Evolutionary conservation across 2,329 filamentous ascomycete genomes (phyloP).

Genomic region (Podosphaera xanthii): DNA sequence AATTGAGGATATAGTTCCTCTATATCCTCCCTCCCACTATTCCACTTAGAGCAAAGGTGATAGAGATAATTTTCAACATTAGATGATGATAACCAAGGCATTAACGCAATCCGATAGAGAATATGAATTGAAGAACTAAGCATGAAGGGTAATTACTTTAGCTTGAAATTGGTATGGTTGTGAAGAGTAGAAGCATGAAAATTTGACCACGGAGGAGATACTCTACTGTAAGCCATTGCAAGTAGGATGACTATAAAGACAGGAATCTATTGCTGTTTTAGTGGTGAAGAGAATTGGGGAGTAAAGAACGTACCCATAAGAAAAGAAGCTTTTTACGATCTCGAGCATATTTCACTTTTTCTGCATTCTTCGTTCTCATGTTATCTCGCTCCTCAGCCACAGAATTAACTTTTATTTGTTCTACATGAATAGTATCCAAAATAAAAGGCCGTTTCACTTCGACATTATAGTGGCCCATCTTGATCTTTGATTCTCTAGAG

Average conservation of each 20-base stretch:
- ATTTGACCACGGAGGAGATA: conserved; percentile 23
- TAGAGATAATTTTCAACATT: too few relatives aligned
- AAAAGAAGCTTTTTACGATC: conserved; percentile 45
- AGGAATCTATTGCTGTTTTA: conserved; percentile 22
- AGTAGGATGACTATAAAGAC: conserved; percentile 22
- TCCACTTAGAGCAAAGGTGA: neutral
- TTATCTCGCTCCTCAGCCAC: conserved; percentile 43
- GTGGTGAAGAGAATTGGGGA: neutral
- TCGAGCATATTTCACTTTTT: conserved; percentile 38
- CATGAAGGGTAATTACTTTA: neutral
- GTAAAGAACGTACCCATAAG: conserved; percentile 32
- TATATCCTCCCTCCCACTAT: neutral
- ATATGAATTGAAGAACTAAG: neutral
- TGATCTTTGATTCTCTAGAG: conserved; percentile 17
- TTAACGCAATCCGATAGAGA: neutral
- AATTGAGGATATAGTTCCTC: neutral
- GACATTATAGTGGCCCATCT: conserved; percentile 18
- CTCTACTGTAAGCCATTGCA: conserved; percentile 27
- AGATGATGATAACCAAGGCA: neutral
- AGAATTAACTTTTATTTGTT: conserved; percentile 33
- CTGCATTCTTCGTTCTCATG: conserved; percentile 34
- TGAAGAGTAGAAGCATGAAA: neutral
- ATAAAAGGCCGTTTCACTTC: conserved; percentile 16
- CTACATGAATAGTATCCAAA: conserved; percentile 30
- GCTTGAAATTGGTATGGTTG: neutral